Conservation (phyloP, 345 rosid species). For the Salix purpurea region DNA sequence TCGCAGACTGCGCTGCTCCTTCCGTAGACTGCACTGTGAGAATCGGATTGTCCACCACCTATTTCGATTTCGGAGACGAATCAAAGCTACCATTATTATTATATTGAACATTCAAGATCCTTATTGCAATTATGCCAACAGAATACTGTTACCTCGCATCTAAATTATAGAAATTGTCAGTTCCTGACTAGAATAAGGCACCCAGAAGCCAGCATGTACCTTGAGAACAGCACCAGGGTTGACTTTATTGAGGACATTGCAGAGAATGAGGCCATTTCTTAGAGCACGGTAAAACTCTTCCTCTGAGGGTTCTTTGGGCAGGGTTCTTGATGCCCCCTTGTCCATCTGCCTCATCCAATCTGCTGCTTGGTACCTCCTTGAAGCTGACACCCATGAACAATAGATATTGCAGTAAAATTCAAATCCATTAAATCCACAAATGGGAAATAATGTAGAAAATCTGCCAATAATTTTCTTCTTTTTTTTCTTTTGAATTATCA, state of each 20-base stretch:
- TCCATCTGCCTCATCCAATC: constrained; percentile 92
- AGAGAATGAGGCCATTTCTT: constrained; percentile 86
- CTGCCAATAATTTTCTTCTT: too few relatives aligned
- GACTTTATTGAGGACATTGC: constrained; percentile 95
- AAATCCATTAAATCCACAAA: neutral
- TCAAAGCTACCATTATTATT: neutral
- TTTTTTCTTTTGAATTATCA: too few relatives aligned
- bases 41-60: constrained; percentile 84
- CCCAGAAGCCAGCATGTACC: constrained; percentile 20
- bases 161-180: neutral
- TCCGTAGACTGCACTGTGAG: constrained; percentile 68
- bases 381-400: constrained; percentile 38
- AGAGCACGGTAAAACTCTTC: constrained; percentile 71
- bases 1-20: constrained; percentile 96
- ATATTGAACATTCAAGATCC: neutral
- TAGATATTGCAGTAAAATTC: neutral
- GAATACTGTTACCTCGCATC: neutral
- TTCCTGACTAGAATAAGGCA: neutral
- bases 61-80: neutral
- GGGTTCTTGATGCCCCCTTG: constrained; percentile 46
- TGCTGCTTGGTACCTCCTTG: constrained; percentile 83
- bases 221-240: constrained; percentile 92
- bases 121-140: neutral
- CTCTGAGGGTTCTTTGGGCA: constrained; percentile 72
- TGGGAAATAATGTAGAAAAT: too few relatives aligned